These are phyloP conservation scores for Bruguiera sexangula DNA, from an alignment of 345 rosid species.

Conservation along the genomic window DNA sequence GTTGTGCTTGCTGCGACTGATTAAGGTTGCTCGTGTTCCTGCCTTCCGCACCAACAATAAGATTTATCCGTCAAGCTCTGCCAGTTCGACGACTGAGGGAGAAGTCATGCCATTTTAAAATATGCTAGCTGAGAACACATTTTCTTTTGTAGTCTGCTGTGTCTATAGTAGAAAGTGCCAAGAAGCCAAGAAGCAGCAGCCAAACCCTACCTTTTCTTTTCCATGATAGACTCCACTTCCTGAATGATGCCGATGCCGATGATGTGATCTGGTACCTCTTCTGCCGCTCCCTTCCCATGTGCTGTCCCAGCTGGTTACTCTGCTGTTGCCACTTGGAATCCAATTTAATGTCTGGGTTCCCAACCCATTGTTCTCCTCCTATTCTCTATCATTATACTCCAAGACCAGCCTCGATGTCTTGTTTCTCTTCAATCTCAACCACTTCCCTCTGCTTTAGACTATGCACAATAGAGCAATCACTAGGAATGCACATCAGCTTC, in stretches of 20 bases:
- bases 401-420: constrained; percentile 88
- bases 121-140: neutral
- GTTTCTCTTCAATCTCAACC: constrained; percentile 93
- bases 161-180: neutral
- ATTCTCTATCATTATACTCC: constrained; percentile 93
- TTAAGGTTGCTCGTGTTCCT: too few species aligned
- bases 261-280: constrained; percentile 43
- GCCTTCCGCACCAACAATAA: too few species aligned
- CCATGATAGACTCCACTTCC: constrained; percentile 69
- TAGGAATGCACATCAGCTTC: constrained; percentile 84
- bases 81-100: too few species aligned
- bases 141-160: neutral
- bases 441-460: constrained; percentile 98
- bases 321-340: constrained; percentile 58
- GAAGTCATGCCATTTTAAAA: too few species aligned
- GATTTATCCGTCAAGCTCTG: too few species aligned
- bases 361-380: constrained; percentile 77
- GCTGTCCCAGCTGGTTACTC: constrained; percentile 42
- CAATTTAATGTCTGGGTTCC: constrained; percentile 71
- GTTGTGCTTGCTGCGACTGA: too few species aligned
- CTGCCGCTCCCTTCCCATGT: constrained; percentile 55
- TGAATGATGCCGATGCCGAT: constrained; percentile 58
- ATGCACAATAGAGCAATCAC: constrained; percentile 75
- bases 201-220: constrained; percentile 51
- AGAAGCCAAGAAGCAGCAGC: neutral